These are phyloP conservation scores for Populus nigra DNA, from an alignment of 345 rosid species.

Conservation along the genomic window DNA sequence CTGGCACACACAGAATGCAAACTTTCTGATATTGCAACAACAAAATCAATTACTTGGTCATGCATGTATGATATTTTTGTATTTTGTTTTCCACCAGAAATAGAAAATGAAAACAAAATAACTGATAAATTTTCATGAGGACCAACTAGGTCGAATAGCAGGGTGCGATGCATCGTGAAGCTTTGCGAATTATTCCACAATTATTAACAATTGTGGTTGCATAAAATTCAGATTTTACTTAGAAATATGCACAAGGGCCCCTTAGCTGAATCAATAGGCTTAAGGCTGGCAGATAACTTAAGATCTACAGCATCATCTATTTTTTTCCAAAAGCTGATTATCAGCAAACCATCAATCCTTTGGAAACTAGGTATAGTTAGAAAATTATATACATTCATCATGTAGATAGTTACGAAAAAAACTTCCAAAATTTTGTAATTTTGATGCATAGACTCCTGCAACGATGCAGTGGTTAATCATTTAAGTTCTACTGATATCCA, in stretches of 20 bases:
- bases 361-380: background rate
- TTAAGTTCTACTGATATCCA: background rate
- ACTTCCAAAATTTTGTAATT: background rate
- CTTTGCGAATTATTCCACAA: background rate
- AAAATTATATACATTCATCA: background rate
- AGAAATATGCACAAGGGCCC: background rate
- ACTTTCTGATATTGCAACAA: background rate
- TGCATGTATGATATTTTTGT: background rate
- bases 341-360: background rate
- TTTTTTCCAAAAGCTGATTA: background rate
- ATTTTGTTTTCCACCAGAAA: background rate
- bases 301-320: background rate
- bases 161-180: background rate
- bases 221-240: background rate
- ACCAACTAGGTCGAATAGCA: no score
- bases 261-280: background rate
- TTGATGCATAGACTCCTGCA: background rate
- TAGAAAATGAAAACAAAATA: background rate
- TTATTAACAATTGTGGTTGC: no score
- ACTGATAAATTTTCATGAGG: background rate
- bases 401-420: background rate
- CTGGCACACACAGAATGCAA: constrained; percentile 26
- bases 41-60: background rate
- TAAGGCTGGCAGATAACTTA: background rate
- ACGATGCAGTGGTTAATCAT: background rate